Conservation (phyloP, 257 asterid species). For the Plantago ovata region DNA sequence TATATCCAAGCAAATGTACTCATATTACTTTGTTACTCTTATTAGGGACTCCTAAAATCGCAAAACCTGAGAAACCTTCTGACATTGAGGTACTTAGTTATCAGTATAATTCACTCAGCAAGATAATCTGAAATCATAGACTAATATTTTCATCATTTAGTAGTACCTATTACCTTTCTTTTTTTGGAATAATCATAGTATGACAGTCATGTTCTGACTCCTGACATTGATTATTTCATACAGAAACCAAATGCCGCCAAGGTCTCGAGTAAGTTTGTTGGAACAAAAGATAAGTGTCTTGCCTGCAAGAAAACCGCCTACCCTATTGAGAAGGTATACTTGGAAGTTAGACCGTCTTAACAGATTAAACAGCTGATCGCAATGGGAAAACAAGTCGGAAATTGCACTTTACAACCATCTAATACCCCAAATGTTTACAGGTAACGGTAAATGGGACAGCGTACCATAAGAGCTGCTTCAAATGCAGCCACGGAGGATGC, state of each 20-base stretch:
- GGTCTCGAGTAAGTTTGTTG: slow-evolving; percentile 77
- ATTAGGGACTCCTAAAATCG: slow-evolving; percentile 90
- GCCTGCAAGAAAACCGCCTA: slow-evolving; percentile 76
- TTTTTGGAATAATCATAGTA: neutral
- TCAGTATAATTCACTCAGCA: neutral
- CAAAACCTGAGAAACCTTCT: slow-evolving; percentile 67
- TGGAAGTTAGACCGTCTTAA: neutral
- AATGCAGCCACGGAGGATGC: slow-evolving; percentile 96
- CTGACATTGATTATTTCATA: slow-evolving; percentile 11
- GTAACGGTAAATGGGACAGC: slow-evolving; percentile 82
- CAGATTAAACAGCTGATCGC: neutral
- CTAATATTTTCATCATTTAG: neutral
- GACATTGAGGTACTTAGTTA: slow-evolving; percentile 53
- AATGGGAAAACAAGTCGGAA: neutral
- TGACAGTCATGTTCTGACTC: neutral
- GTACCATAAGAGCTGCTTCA: slow-evolving; percentile 91
- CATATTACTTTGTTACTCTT: slow-evolving; percentile 5
- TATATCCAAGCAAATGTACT: slow-evolving; percentile 1
- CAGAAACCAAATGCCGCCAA: slow-evolving; percentile 71
- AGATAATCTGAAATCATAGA: neutral
- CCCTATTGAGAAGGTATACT: slow-evolving; percentile 87
- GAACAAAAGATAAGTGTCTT: slow-evolving; percentile 79
- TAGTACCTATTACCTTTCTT: neutral
- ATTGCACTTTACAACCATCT: neutral
- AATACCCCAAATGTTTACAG: slow-evolving; percentile 28